phyloP scores from a whole-genome alignment of 177 flowering plant genomes.

The Vitis hybrid region DNA sequence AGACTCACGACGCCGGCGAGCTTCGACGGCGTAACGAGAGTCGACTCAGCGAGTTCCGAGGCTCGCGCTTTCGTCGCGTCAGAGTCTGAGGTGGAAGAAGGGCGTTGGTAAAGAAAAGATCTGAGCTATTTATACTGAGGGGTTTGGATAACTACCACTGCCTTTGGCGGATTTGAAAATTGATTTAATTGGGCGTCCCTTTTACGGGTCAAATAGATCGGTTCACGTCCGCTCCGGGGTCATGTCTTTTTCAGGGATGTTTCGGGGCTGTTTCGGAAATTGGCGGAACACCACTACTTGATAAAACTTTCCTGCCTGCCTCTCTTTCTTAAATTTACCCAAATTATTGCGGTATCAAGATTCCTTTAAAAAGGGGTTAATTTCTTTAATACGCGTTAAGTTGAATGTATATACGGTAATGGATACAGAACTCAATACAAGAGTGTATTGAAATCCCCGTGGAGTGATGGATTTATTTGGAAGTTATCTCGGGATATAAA shows the following conservation, averaged over 20 bases:
- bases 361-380: no score
- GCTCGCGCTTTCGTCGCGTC: slow-evolving; percentile 4
- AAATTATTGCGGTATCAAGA: no score
- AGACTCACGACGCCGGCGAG: not conserved
- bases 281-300: not conserved
- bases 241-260: not conserved
- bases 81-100: slow-evolving; percentile 3
- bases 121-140: not conserved
- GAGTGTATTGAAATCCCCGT: no score
- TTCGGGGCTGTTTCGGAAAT: slow-evolving; percentile 22
- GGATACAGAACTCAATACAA: no score
- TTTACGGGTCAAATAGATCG: not conserved
- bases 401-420: no score
- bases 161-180: slow-evolving; percentile 4
- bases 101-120: slow-evolving; percentile 4
- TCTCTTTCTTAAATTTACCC: no score
- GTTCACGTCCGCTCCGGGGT: not conserved
- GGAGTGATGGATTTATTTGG: no score
- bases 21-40: not conserved
- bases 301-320: not conserved
- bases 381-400: no score
- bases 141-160: not conserved
- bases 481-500: no score
- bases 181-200: no score
- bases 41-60: not conserved